Evolutionary conservation across 148 eudicot genomes (phyloP).

Genomic region (Oxyria digyna): DNA sequence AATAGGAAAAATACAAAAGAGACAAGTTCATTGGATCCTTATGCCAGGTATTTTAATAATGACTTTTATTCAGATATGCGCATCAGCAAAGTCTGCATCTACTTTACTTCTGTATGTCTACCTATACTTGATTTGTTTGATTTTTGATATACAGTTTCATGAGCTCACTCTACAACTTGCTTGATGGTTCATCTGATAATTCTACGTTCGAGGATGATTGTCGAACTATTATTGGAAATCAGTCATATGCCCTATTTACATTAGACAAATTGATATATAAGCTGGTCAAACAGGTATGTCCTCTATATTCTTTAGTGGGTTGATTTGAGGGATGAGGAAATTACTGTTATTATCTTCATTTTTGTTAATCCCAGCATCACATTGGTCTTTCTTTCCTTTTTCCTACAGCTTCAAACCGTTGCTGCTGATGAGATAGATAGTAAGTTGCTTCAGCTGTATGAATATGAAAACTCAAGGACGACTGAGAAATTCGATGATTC

Average conservation of each 20-base stretch:
- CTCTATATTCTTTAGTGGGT: no score
- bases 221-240: constrained; percentile 76
- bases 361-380: no score
- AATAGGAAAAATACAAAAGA: constrained; percentile 60
- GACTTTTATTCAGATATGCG: background rate
- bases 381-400: no score
- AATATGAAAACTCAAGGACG: constrained; percentile 74
- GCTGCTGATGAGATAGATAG: constrained; percentile 70
- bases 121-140: constrained; percentile 15
- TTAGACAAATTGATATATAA: constrained; percentile 91
- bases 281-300: constrained; percentile 83
- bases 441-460: constrained; percentile 70
- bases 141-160: constrained; percentile 48
- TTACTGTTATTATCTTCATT: background rate
- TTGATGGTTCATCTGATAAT: constrained; percentile 91
- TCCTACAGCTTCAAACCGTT: constrained; percentile 85
- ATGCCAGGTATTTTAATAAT: constrained; percentile 45
- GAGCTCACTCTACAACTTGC: constrained; percentile 62
- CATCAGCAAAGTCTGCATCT: background rate
- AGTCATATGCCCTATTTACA: constrained; percentile 81
- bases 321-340: no score
- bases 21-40: constrained; percentile 36
- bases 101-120: no score
- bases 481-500: constrained; percentile 51
- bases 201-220: constrained; percentile 94